Conservation (phyloP, 805 yeast genomes). For the Wickerhamomyces alni region DNA sequence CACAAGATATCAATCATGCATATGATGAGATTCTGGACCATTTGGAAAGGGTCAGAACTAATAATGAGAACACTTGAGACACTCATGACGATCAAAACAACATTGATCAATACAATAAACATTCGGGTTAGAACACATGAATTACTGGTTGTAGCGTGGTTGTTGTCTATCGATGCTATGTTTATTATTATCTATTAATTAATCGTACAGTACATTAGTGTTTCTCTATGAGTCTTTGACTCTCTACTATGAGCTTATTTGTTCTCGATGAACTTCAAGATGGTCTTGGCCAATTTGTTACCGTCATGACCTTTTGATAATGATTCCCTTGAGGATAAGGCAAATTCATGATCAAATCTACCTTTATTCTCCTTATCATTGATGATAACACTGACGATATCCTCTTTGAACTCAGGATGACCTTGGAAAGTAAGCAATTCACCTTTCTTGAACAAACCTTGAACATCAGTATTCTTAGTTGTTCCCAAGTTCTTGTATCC, state of each 20-base stretch:
- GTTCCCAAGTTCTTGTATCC: constrained; percentile 43
- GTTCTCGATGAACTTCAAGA: neutral
- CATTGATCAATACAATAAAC: no score
- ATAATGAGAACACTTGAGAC: neutral
- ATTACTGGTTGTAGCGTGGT: no score
- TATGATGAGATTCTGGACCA: constrained; percentile 37
- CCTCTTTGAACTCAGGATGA: constrained; percentile 71
- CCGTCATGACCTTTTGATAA: neutral
- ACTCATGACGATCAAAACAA: no score
- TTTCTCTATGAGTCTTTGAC: no score
- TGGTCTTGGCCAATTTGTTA: neutral
- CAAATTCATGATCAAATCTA: neutral
- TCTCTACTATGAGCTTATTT: no score
- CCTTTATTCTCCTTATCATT: neutral
- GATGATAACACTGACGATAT: constrained; percentile 12
- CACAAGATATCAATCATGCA: constrained; percentile 22
- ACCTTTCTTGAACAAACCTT: constrained; percentile 55
- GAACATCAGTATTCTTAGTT: constrained; percentile 50
- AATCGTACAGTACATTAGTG: no score
- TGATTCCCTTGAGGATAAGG: neutral
- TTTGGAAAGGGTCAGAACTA: constrained; percentile 28
- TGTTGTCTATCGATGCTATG: no score
- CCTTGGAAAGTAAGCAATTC: constrained; percentile 73
- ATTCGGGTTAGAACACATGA: no score
- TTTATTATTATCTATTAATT: no score